Evolutionary conservation across 2,329 filamentous ascomycete genomes (phyloP).

Genomic region (Aspergillus sergii): DNA sequence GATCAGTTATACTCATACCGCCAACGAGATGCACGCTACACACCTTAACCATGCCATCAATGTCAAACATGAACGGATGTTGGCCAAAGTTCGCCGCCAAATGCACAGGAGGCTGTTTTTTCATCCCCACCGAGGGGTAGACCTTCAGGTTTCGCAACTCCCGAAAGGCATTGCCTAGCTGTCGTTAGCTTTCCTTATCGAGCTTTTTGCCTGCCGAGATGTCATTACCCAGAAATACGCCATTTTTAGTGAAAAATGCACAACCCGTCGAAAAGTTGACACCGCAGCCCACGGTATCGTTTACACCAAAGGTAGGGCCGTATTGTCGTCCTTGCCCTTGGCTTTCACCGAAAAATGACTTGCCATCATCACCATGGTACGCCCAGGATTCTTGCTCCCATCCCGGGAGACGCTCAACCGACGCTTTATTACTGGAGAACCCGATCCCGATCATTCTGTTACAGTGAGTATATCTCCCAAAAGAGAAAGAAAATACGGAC

Average conservation of each 20-base stretch:
- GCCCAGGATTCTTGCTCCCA: conserved; percentile 69
- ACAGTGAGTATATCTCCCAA: conserved; percentile 11
- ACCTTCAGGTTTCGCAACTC: conserved; percentile 48
- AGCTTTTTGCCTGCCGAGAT: not conserved
- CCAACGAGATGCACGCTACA: conserved; percentile 27
- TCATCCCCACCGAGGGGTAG: conserved; percentile 66
- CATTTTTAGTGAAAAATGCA: conserved; percentile 69
- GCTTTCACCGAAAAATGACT: conserved; percentile 61
- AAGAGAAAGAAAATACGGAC: not conserved
- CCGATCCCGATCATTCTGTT: conserved; percentile 55
- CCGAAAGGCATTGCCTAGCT: conserved; percentile 59
- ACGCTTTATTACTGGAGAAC: conserved; percentile 62
- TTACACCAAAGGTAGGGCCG: conserved; percentile 60
- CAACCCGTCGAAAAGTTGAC: conserved; percentile 64
- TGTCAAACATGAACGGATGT: conserved; percentile 84
- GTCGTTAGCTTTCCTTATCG: not conserved
- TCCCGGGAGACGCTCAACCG: conserved; percentile 62
- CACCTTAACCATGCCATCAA: conserved; percentile 81
- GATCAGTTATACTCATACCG: not conserved
- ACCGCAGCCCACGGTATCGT: conserved; percentile 66
- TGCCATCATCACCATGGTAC: conserved; percentile 68
- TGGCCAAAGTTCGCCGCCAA: conserved; percentile 65
- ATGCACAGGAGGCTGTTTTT: conserved; percentile 61
- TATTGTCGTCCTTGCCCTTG: conserved; percentile 59
- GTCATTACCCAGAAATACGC: conserved; percentile 55